Base-by-base conservation (phyloP, 352 stramenopile genomes). In the Saprolegnia diclina region DNA sequence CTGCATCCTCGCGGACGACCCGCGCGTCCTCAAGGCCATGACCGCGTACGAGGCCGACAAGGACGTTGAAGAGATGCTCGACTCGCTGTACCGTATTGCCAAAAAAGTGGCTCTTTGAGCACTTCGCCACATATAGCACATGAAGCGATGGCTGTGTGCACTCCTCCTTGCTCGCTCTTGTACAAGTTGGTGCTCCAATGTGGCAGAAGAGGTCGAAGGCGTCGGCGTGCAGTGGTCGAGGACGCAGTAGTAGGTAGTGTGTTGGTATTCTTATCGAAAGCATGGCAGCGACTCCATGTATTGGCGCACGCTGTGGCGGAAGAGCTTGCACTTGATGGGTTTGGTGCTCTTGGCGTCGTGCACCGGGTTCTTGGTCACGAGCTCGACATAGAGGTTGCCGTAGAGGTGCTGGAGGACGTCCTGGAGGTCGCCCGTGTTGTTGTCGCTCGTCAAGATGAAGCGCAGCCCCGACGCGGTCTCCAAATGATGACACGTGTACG, bases 391-490 rank as follows among this genome's bases (percentile, higher is more conserved):
- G 35, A 96, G 85, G 52, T 93, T 81, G 53, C 84, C 75, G 76
- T 97, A 97, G 40, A 97, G 88, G 75, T 96, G 81, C 64, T 82
- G 79, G 35, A 97, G 81, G 61, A 87, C 85, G 35, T 79, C 73
- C 56, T 81, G 87, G 62, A 97, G 75, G 53, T 97, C 88, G 38
- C 89, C 89, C 5, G 80, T 80, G 26, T 89, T 79, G 68, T 90
- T 95, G 77, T 97, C 91, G 35, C 88, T 97, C 75, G 95, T 90
- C 59, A 97, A 86, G 29, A 97, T 81, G 72, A 97, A 97, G 45
- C 90, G 84, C 53, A 96, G 68, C 1, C 91, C 90, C 42, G 85
- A 95, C 46, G 83, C 77, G 53, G 91, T 95, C 77, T 97, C 90
- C 63, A 96, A 96, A 72, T 96, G 83, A 71, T 97, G 90, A 35